Evolutionary conservation across 768 basidiomycete genomes (phyloP), one percentile per base, ranked within the genome.

Genomic region (Termitomyces sp.): DNA sequence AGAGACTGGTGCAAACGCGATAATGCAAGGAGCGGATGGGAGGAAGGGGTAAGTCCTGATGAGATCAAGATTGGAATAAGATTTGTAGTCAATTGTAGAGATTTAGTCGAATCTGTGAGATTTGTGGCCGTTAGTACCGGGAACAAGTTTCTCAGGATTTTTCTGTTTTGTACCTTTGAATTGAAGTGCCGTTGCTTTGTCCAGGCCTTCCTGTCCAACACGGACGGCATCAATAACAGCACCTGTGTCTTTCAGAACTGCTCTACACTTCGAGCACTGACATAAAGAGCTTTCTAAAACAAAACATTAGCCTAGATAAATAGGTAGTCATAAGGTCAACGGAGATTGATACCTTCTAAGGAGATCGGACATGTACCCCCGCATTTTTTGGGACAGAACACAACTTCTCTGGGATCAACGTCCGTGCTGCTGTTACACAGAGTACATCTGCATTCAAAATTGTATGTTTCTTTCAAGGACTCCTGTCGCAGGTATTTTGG

Each of bases 21-120:
- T 4, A 95, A 73, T 0, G 84, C 86, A 13, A 93, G 81, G 15
- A 92, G 81, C 1, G 94, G 95, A 64, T 96, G 86, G 0, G 86
- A 78, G 0, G 87, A 81, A 0, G 86, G 81, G 0, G 86, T 78
- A 8, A 90, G 65, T 1, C 81, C 80, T 1, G 79, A 80, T 0
- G 84, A 83, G 1, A 71, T 69, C 24, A 94, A 74, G 45, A 89
- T 80, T 0, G 84, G 83, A 46, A 90, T 77, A 18, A 91, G 77
- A 46, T 88, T 84, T 0, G 79, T 78, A 0, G 87, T 85, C 29
- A 90, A 73, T 51, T 81, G 83, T 8, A 72, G 72, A 0, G 88
- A 80, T 62, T 84, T 82, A 20, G 66, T 65, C 5, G 81, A 75
- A 65, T 90, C 91, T 91, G 55, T 54, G 36, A 57, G 37, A 58